phyloP scores from a whole-genome alignment of 805 yeast species.

The Saturnispora besseyi region DNA sequence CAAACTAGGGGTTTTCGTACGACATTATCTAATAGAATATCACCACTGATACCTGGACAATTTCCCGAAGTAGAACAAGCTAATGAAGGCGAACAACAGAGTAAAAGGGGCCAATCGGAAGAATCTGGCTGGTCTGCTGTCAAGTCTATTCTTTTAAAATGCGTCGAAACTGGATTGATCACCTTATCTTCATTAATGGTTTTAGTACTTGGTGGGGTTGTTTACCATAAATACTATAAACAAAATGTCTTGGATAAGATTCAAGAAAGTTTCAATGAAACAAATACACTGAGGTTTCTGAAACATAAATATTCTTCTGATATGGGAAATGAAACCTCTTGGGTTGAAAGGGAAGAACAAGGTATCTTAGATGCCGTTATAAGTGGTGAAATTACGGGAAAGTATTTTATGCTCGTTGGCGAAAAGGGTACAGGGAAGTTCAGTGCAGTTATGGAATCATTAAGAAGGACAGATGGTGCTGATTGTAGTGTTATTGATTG shows the following conservation, averaged over 20 bases:
- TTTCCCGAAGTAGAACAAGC: background rate
- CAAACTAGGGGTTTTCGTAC: background rate
- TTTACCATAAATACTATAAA: constrained; percentile 57
- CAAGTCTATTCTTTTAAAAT: constrained; percentile 25
- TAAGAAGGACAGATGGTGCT: constrained; percentile 51
- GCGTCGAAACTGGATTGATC: constrained; percentile 60
- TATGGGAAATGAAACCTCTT: constrained; percentile 32
- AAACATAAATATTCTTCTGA: constrained; percentile 43
- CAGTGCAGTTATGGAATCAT: constrained; percentile 61
- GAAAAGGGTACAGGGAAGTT: constrained; percentile 87
- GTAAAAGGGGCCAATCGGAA: background rate
- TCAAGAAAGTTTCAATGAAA: constrained; percentile 54
- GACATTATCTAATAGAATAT: background rate
- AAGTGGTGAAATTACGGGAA: constrained; percentile 52
- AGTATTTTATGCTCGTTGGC: constrained; percentile 67
- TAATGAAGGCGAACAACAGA: background rate
- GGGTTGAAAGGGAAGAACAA: constrained; percentile 72
- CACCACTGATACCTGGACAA: background rate
- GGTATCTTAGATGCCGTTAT: constrained; percentile 53
- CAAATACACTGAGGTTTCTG: constrained; percentile 51
- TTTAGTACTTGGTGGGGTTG: constrained; percentile 62
- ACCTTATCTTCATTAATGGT: constrained; percentile 62
- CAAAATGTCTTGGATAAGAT: constrained; percentile 55
- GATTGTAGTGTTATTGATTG: constrained; percentile 71
- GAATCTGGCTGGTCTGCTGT: background rate